Evolutionary conservation across 805 yeast genomes (phyloP), one percentile per base, ranked within the genome.

Genomic region (Schwanniomyces vanrijiae): DNA sequence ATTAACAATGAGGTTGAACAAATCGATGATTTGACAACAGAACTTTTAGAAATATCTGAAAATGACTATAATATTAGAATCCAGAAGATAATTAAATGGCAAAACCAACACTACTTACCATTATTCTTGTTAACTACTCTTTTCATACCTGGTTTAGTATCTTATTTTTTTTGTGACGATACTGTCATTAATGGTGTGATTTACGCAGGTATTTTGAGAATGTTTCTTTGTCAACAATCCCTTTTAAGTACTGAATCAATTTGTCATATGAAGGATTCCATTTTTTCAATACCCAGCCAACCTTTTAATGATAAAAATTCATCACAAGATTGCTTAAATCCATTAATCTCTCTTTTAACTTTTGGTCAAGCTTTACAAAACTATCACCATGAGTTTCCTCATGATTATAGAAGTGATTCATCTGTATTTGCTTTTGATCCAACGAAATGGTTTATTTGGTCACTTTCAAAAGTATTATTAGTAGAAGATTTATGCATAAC

Each of bases 301-400:
- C 77, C 77, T 5, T 73, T 72, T 53, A 73, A 64, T 52, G 78
- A 73, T 55, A 79, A 82, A 40, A 86, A 86, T 57, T 81, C 95
- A n/a, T 48, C 92, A 82, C 56, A 77, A 79, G 61, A 88, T 81
- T 73, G 90, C 76, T 55, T 61, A 43, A 73, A 73, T 60, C 81
- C 83, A 14, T 63, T 81, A 41, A 77, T 83, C 21, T 83, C 83
- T 19, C 60, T 82, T 13, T 73, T 88, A 13, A 86, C 96, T 0
- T 83, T 86, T 60, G 98, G 98, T 10, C 97, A 91, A 68, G 92
- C 96, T 4, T 83, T 83, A 67, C 95, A 90, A 66, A 91, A 90
- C 69, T 92, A 87, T 71, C 98, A 91, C 70, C 97, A 92, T 70
- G 96, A 90, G 69, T 91, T 91, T 66, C 96, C 97, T 5, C 83